Evolutionary conservation across 1,284 basidiomycete species (phyloP), one percentile per base, ranked within the genome.

Genomic region (Leucoagaricus sp.): DNA sequence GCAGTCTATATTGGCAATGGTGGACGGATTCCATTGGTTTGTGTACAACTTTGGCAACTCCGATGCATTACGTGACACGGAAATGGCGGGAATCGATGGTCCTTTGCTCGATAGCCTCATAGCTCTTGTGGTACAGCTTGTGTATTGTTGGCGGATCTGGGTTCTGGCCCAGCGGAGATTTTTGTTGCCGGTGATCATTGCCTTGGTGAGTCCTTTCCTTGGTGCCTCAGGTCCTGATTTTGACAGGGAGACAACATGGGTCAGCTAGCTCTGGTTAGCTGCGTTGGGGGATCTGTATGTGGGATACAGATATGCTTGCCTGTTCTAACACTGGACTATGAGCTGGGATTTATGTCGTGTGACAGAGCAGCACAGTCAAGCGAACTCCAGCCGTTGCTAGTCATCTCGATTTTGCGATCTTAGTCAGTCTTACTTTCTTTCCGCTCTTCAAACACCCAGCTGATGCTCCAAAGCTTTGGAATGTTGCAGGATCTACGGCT

Each of bases 21-120:
- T 23, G 13, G 55, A 56, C 49, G 31, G 34, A 3, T 57, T 57
- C 42, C 21, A 25, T n/a, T 57, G 55, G 55, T 57, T 57, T 38
- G 42, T 38, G 1, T 50, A 45, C 33, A 34, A 45, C 31, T 49
- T 33, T 21, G 48, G 48, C 29, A 34, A 46, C 28, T n/a, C 15
- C 55, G n/a, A 13, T 1, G 21, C 17, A 13, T 10, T 56, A 10
- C 13, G 21, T 25, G 31, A 45, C 7, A 45, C 50, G 9, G 29
- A 33, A 8, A 9, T 45, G 4, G 33, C 47, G 3, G 19, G 15
- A 9, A 50, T 56, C 6, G 19, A 36, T 15, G 19, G 28, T 2
- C 40, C 47, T 1, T 26, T 45, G 9, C 21, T 47, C 13, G 55
- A 57, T 21, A 42, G 25, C 23, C 9, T 57, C 12, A 51, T 57